phyloP scores from a whole-genome alignment of 768 basidiomycete genomes.

The Chalciporus pseudorubinellus region DNA sequence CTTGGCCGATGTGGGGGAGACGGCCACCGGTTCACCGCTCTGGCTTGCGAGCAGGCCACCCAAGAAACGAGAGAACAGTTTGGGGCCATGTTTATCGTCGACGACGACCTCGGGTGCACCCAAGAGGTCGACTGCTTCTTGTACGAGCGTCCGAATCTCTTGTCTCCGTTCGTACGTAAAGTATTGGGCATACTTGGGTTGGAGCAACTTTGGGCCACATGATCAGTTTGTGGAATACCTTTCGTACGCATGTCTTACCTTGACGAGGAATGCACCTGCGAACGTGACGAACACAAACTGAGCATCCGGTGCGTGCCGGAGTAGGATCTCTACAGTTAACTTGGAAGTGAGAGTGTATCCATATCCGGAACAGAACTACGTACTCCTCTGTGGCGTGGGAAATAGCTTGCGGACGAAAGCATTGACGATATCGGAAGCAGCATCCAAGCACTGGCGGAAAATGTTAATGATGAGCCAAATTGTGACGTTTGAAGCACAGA shows the following conservation, averaged over 20 bases:
- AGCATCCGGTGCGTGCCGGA: slow-evolving; percentile 75
- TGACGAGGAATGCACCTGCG: slow-evolving; percentile 79
- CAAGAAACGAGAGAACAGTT: slow-evolving; percentile 77
- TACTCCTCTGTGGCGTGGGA: slow-evolving; percentile 51
- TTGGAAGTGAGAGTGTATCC: slow-evolving; percentile 2
- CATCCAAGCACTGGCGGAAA: slow-evolving; percentile 53
- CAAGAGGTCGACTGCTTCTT: slow-evolving; percentile 64
- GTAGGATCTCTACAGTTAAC: slow-evolving; percentile 43
- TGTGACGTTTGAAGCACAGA: neutral
- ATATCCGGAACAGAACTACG: slow-evolving; percentile 17
- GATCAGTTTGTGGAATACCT: neutral
- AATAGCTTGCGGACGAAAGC: slow-evolving; percentile 58
- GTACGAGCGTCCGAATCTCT: slow-evolving; percentile 62
- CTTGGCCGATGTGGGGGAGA: slow-evolving; percentile 16
- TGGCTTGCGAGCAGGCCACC: slow-evolving; percentile 66
- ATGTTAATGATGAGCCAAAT: neutral
- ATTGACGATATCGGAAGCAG: slow-evolving; percentile 64
- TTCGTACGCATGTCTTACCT: slow-evolving; percentile 40
- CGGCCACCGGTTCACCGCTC: slow-evolving; percentile 31
- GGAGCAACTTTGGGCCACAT: slow-evolving; percentile 55
- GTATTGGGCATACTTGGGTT: slow-evolving; percentile 67
- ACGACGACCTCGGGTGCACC: slow-evolving; percentile 69
- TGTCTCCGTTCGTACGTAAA: slow-evolving; percentile 55
- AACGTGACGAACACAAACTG: slow-evolving; percentile 80
- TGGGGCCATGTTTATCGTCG: slow-evolving; percentile 80